Evolutionary conservation across 2,329 filamentous ascomycete species (phyloP).

Genomic region (Clonostachys sp.): DNA sequence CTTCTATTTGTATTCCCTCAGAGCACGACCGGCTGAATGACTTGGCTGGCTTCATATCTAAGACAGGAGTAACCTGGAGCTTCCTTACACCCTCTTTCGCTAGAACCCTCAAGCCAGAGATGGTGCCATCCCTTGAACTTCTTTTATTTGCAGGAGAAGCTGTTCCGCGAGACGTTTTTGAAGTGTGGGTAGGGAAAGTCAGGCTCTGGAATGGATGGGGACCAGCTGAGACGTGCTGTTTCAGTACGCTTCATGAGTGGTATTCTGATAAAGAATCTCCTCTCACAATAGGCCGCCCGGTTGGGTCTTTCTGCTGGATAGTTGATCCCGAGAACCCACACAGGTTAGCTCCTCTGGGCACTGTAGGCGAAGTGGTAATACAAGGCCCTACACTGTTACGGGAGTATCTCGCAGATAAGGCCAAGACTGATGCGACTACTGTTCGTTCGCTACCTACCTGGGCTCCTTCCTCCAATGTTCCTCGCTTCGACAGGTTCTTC

Average conservation of each 20-base stretch:
- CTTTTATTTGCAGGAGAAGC: slow-evolving; percentile 5
- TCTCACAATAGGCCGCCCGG: slow-evolving; percentile 2
- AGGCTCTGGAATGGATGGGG: slow-evolving; percentile 4
- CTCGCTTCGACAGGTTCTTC: not conserved
- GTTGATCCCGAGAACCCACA: slow-evolving; percentile 3
- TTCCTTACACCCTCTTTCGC: not conserved
- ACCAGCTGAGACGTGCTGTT: slow-evolving; percentile 4
- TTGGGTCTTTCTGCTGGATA: slow-evolving; percentile 6
- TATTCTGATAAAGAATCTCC: not conserved
- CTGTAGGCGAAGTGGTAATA: slow-evolving; percentile 6
- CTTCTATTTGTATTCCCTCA: not conserved
- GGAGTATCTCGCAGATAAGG: slow-evolving; percentile 35
- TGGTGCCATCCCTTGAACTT: not conserved
- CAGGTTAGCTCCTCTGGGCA: slow-evolving; percentile 4
- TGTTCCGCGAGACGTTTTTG: slow-evolving; percentile 2
- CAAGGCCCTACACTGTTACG: slow-evolving; percentile 30
- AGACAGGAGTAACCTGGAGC: not conserved
- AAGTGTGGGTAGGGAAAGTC: slow-evolving; percentile 2
- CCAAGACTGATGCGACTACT: slow-evolving; percentile 14
- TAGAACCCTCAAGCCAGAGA: not conserved
- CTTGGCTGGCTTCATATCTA: not conserved
- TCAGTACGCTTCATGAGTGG: slow-evolving; percentile 3
- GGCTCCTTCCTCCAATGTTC: slow-evolving; percentile 6
- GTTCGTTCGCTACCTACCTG: not conserved
- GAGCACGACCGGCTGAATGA: not conserved